Percentiles rank a stretch among this genome's conserved stretches.
Conservation (phyloP, 2,329 filamentous ascomycete genomes). For the Cordyceps fumosorosea region DNA sequence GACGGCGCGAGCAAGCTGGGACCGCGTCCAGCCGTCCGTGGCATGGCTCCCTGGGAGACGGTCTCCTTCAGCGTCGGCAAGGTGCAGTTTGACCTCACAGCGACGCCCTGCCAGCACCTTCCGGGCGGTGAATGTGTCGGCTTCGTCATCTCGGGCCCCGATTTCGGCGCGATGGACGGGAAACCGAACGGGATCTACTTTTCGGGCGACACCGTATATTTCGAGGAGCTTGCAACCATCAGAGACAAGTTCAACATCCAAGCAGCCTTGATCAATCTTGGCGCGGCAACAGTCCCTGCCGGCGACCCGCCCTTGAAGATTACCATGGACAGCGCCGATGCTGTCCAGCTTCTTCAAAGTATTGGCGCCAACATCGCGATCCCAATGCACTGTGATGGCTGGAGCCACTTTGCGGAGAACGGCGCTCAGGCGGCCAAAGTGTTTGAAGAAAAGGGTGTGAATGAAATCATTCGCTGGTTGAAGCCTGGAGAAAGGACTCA, state of each 20-base stretch:
- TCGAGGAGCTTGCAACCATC: slow-evolving; percentile 32
- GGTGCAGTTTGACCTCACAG: slow-evolving; percentile 32
- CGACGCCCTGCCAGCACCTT: slow-evolving; percentile 36
- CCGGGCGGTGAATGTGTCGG: slow-evolving; percentile 39
- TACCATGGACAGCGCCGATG: slow-evolving; percentile 39
- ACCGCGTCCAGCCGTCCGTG: slow-evolving; percentile 34
- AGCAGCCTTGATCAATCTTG: slow-evolving; percentile 35
- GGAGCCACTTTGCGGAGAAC: slow-evolving; percentile 36
- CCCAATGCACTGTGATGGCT: slow-evolving; percentile 42
- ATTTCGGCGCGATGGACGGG: slow-evolving; percentile 32
- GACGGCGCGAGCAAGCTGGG: slow-evolving; percentile 38
- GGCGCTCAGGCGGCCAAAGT: slow-evolving; percentile 23
- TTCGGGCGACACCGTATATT: slow-evolving; percentile 42
- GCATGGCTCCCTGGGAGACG: slow-evolving; percentile 34
- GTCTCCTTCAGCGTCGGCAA: slow-evolving; percentile 23
- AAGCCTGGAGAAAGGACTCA: slow-evolving; percentile 18
- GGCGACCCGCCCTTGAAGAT: slow-evolving; percentile 26
- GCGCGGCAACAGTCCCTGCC: slow-evolving; percentile 24
- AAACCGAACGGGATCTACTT: slow-evolving; percentile 41
- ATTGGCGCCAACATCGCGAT: slow-evolving; percentile 35
- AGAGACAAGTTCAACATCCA: slow-evolving; percentile 29
- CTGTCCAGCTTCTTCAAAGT: slow-evolving; percentile 30
- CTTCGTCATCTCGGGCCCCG: slow-evolving; percentile 32
- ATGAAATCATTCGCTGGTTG: slow-evolving; percentile 30
- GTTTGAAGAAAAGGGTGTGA: slow-evolving; percentile 29